Base-by-base conservation (phyloP, 306 rosid species). In the Casuarina glauca region DNA sequence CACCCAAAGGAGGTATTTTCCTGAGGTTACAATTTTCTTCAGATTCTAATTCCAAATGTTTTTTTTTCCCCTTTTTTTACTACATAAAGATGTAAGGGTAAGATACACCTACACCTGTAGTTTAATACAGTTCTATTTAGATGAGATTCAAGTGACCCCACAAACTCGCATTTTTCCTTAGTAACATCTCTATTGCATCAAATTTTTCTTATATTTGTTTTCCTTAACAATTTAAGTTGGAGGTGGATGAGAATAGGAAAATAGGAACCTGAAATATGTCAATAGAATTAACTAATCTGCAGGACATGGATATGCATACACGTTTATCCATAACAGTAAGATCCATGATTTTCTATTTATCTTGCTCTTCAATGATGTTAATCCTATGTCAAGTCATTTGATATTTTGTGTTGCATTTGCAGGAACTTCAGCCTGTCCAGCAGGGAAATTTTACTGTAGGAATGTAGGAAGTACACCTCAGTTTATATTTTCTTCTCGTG, bases 351-450 rank as follows among this genome's bases (percentile, higher is more conserved):
- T 4, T 43, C 12, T 55, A 54, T 42, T 73, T 17, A 19, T 16
- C 36, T 62, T 48, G 62, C 60, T 10, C 39, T 76, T 41, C 57
- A 77, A 6, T 50, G 46, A 57, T 67, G 42, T 64, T 52, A 69
- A 72, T 72, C 20, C 63, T 82, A 38, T 66, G 69, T 16, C 66
- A 55, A 60, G 77, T 67, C 46, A 80, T 69, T 82, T 76, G 13
- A 66, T 39, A 70, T 79, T 70, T 67, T 61, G 11, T 51, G 17
- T 79, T 85, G 73, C 70, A 44, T 76, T 61, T 80, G 72, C 91
- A 94, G 98, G 98, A 73, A 94, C 98, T 82, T 89, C 97, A 26
- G 97, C 98, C 77, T 94, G 97, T 75, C 86, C 90, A 0, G 76
- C 84, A 1, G 93, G 91, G 19, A 92, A 87, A 76, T 94, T 94